Conservation (phyloP, 1,139 yeast species). For the Saccharomycopsis crataegensis region DNA sequence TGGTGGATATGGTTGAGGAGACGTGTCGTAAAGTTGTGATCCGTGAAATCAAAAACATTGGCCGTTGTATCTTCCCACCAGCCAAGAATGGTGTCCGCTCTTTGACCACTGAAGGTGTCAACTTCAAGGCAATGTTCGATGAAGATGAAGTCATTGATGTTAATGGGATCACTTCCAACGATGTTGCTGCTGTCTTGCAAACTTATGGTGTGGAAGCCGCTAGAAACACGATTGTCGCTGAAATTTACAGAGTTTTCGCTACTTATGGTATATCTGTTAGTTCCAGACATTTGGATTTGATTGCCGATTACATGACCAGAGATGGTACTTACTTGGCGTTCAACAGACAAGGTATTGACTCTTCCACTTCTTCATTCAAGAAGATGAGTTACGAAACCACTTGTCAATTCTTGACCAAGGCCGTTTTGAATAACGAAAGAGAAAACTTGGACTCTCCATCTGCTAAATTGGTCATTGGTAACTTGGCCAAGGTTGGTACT, state of each 20-base stretch:
- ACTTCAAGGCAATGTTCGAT: slow-evolving; percentile 97
- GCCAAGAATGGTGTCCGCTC: slow-evolving; percentile 54
- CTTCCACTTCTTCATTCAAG: slow-evolving; percentile 92
- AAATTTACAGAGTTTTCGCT: slow-evolving; percentile 91
- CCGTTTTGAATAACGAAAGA: slow-evolving; percentile 85
- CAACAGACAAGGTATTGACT: slow-evolving; percentile 96
- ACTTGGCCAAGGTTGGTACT: slow-evolving; percentile 87
- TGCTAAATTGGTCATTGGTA: slow-evolving; percentile 92
- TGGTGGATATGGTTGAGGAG: slow-evolving; percentile 95
- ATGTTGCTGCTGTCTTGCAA: slow-evolving; percentile 79
- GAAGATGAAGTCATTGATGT: slow-evolving; percentile 89
- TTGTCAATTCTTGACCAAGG: slow-evolving; percentile 93
- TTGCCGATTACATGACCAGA: slow-evolving; percentile 99
- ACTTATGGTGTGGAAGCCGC: slow-evolving; percentile 99
- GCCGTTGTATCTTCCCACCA: slow-evolving; percentile 85
- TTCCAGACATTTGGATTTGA: slow-evolving; percentile 87
- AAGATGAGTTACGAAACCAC: slow-evolving; percentile 99
- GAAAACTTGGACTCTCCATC: slow-evolving; percentile 90
- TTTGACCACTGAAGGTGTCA: slow-evolving; percentile 95
- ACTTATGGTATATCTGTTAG: slow-evolving; percentile 95
- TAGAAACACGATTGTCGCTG: slow-evolving; percentile 92
- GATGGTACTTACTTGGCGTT: slow-evolving; percentile 96
- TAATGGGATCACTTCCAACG: slow-evolving; percentile 84
- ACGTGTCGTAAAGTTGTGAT: slow-evolving; percentile 87
- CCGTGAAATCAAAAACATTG: slow-evolving; percentile 85